phyloP scores from a whole-genome alignment of 768 basidiomycete species.

The Agrocybe chaxingu region DNA sequence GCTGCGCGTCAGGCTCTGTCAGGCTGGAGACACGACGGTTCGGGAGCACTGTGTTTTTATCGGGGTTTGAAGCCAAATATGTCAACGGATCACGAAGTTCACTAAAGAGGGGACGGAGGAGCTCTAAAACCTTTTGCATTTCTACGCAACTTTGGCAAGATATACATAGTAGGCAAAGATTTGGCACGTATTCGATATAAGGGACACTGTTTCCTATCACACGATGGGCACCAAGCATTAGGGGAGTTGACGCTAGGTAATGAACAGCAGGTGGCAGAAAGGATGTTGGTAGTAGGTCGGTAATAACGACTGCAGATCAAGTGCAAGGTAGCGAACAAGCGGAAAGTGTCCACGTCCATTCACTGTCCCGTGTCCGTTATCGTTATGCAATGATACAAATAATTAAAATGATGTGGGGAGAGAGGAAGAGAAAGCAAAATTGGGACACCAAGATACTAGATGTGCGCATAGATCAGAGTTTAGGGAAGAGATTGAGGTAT shows the following conservation, averaged over 20 bases:
- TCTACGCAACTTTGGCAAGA: no score
- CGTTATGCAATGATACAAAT: conserved; percentile 24
- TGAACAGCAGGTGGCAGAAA: conserved; percentile 1
- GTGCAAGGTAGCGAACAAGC: conserved; percentile 44
- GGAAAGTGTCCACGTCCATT: conserved; percentile 39
- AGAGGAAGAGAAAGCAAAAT: conserved; percentile 1
- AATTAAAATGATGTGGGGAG: conserved; percentile 16
- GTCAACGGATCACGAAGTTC: no score
- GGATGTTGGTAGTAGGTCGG: neutral
- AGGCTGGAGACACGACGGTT: conserved; percentile 1
- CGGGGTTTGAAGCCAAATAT: no score
- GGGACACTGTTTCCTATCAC: neutral
- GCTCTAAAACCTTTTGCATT: no score
- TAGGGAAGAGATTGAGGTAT: neutral
- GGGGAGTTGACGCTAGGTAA: conserved; percentile 8
- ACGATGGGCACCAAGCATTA: neutral
- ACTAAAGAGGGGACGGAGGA: no score
- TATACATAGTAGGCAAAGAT: neutral
- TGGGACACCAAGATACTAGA: conserved; percentile 6
- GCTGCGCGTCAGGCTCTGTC: neutral
- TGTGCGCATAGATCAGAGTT: conserved; percentile 2
- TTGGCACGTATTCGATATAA: conserved; percentile 1
- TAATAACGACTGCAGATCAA: conserved; percentile 26
- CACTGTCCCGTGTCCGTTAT: conserved; percentile 46
- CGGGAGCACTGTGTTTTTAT: neutral